These are phyloP conservation scores for Saccharomyces hybrid DNA, from an alignment of 1,139 yeast species.

Conservation along the genomic window DNA sequence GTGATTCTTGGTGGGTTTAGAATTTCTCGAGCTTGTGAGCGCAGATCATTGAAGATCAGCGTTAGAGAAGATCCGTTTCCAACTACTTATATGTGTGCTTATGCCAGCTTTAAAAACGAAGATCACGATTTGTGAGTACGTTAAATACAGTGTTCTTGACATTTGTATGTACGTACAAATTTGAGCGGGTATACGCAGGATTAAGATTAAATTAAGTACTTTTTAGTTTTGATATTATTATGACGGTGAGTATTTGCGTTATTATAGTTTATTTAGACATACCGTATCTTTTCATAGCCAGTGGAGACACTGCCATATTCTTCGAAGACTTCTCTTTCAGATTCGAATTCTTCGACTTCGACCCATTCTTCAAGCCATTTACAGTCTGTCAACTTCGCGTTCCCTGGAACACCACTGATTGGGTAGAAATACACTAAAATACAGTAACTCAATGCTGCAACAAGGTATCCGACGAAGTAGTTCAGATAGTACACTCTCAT, in stretches of 20 bases:
- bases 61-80: no score
- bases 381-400: constrained; percentile 34
- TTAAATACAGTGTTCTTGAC: no score
- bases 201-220: neutral
- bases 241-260: neutral
- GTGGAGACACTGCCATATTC: constrained; percentile 7
- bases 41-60: no score
- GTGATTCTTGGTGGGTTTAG: no score
- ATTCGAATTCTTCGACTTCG: constrained; percentile 48
- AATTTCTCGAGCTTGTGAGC: no score
- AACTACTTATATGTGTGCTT: no score
- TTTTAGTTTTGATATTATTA: neutral
- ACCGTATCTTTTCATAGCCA: neutral
- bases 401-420: constrained; percentile 45
- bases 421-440: constrained; percentile 48
- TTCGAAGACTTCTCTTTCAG: constrained; percentile 25
- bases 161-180: neutral
- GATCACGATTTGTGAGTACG: no score
- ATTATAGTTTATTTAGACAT: neutral
- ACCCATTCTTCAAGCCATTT: constrained; percentile 50
- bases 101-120: no score
- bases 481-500: constrained; percentile 61
- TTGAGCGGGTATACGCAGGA: neutral
- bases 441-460: constrained; percentile 46
- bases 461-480: constrained; percentile 66